Evolutionary conservation across 2,329 filamentous ascomycete genomes (phyloP).

Genomic region (Stenocarpella maydis): DNA sequence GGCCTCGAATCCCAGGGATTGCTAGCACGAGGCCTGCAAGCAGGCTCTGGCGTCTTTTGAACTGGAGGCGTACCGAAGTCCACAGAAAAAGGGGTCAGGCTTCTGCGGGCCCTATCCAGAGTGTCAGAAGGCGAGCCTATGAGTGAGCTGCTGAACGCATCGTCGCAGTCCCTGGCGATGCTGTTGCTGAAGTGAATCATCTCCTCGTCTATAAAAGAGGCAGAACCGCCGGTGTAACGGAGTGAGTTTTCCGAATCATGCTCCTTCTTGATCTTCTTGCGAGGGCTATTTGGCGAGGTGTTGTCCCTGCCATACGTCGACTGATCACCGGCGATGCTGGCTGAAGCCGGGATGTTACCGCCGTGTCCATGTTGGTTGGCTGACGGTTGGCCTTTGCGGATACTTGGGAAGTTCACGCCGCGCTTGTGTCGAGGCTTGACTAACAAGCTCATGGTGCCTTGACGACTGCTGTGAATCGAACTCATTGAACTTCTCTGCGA

Average conservation of each 20-base stretch:
- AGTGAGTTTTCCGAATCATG: constrained; percentile 18
- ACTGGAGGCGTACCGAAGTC: constrained; percentile 45
- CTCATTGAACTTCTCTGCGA: constrained; percentile 54
- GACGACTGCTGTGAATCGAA: constrained; percentile 58
- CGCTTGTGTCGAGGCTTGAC: constrained; percentile 58
- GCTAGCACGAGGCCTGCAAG: constrained; percentile 9
- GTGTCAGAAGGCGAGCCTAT: constrained; percentile 44
- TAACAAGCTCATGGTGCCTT: constrained; percentile 52
- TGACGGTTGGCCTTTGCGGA: constrained; percentile 48
- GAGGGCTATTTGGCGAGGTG: constrained; percentile 38
- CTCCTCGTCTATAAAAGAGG: constrained; percentile 64
- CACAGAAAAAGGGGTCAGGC: constrained; percentile 53
- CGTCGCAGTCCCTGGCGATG: constrained; percentile 89
- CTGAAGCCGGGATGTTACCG: constrained; percentile 38
- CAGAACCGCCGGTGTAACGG: constrained; percentile 18
- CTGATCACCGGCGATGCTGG: constrained; percentile 43
- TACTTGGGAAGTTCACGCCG: constrained; percentile 62
- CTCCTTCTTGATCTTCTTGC: constrained; percentile 35
- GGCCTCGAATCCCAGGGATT: constrained; percentile 57
- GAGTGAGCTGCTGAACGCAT: constrained; percentile 81
- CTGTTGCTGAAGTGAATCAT: constrained; percentile 84
- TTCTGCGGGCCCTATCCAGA: constrained; percentile 41
- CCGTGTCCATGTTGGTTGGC: constrained; percentile 30
- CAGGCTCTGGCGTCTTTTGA: constrained; percentile 29
- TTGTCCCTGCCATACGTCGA: constrained; percentile 40